phyloP scores from a whole-genome alignment of 2,329 filamentous ascomycete genomes.

The Stachybotrys elegans region DNA sequence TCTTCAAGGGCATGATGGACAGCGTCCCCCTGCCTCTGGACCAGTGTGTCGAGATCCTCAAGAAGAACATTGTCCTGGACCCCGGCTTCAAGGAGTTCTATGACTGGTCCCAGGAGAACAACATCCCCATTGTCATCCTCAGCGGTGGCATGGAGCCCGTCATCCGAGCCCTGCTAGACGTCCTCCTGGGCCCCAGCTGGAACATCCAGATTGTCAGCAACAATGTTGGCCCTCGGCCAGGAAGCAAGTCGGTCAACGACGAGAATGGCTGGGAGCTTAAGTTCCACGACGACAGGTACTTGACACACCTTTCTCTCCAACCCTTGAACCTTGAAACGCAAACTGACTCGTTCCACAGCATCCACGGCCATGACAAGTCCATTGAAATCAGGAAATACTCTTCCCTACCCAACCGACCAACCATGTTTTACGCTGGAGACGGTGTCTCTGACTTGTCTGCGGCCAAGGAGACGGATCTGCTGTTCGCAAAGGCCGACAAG shows the following conservation, averaged over 20 bases:
- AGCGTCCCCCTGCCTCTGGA: slow-evolving; percentile 75
- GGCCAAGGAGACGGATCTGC: slow-evolving; percentile 83
- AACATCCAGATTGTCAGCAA: slow-evolving; percentile 91
- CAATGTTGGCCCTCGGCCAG: slow-evolving; percentile 57
- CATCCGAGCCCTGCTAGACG: slow-evolving; percentile 76
- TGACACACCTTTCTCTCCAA: not conserved
- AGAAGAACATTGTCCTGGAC: slow-evolving; percentile 82
- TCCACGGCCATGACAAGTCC: slow-evolving; percentile 96
- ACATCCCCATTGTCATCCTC: slow-evolving; percentile 87
- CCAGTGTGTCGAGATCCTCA: slow-evolving; percentile 73
- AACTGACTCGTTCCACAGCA: slow-evolving; percentile 36
- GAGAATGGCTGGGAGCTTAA: slow-evolving; percentile 81
- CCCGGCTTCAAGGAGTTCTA: slow-evolving; percentile 86
- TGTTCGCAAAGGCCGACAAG: slow-evolving; percentile 89
- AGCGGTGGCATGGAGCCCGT: slow-evolving; percentile 91
- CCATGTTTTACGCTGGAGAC: slow-evolving; percentile 91
- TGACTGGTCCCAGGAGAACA: slow-evolving; percentile 71
- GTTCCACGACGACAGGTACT: slow-evolving; percentile 80
- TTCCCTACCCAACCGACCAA: slow-evolving; percentile 68
- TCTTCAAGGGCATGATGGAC: slow-evolving; percentile 89
- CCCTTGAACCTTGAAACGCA: not conserved
- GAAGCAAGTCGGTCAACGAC: slow-evolving; percentile 69
- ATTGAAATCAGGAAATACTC: slow-evolving; percentile 86
- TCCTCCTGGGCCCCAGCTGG: slow-evolving; percentile 71
- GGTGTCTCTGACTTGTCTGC: slow-evolving; percentile 90